phyloP scores from a whole-genome alignment of 2,329 filamentous ascomycete species.

The Aspergillus novofumigatus region DNA sequence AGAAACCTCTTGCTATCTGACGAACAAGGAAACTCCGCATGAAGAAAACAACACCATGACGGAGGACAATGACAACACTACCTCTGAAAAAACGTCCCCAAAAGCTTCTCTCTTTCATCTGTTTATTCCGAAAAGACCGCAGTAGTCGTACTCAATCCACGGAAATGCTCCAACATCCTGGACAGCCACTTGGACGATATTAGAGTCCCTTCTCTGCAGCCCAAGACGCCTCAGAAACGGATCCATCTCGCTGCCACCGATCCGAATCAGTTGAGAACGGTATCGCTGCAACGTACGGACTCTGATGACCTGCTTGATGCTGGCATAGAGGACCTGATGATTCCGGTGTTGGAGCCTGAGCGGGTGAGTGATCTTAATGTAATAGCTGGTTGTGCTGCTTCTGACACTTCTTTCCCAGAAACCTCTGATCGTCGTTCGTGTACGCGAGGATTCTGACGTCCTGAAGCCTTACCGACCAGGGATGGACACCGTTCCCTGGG shows the following conservation, averaged over 20 bases:
- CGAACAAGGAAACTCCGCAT: background rate
- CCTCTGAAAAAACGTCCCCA: background rate
- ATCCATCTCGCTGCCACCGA: background rate
- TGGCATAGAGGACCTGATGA: constrained; percentile 9
- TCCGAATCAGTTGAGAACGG: background rate
- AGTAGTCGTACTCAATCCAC: background rate
- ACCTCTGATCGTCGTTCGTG: background rate
- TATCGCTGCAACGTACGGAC: background rate
- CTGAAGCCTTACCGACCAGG: background rate
- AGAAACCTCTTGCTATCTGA: background rate
- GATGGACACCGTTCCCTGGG: constrained; percentile 13
- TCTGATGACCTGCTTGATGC: constrained; percentile 7
- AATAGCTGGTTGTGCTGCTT: background rate
- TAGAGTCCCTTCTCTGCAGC: constrained; percentile 10
- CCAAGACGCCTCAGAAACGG: constrained; percentile 2
- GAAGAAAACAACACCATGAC: background rate
- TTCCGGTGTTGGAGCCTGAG: constrained; percentile 11
- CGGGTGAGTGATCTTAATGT: constrained; percentile 4
- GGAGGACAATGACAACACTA: background rate
- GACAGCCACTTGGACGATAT: constrained; percentile 18
- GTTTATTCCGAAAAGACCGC: background rate
- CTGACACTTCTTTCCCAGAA: background rate
- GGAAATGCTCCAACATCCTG: constrained; percentile 5
- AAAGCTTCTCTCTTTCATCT: background rate
- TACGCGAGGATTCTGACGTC: background rate